A percentile compares a stretch with the other conserved stretches of the same genome.
phyloP scores from a whole-genome alignment of 495 filamentous ascomycete genomes.

The Penicillium desertorum region DNA sequence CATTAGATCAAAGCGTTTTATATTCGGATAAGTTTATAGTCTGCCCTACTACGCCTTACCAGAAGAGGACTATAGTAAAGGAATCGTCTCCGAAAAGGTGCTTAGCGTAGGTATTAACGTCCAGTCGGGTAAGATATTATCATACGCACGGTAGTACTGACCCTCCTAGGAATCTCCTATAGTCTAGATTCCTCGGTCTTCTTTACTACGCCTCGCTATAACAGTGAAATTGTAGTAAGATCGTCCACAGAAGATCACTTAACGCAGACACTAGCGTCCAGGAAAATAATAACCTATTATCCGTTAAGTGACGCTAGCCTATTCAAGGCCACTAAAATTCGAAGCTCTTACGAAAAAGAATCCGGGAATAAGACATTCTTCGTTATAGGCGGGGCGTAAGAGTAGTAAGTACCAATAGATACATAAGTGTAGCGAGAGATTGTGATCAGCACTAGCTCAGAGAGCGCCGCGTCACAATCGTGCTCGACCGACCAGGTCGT shows the following conservation, averaged over 20 bases:
- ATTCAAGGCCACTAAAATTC: slow-evolving; percentile 3
- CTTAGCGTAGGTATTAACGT: not conserved
- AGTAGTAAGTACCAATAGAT: slow-evolving; percentile 2
- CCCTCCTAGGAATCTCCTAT: slow-evolving; percentile 3
- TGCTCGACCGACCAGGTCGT: slow-evolving; percentile 1
- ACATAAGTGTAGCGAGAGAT: not conserved
- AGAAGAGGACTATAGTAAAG: slow-evolving; percentile 1
- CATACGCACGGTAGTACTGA: not conserved
- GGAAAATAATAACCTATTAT: not conserved
- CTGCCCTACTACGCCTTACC: not conserved
- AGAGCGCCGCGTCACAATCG: slow-evolving; percentile 3
- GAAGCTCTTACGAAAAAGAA: slow-evolving; percentile 2
- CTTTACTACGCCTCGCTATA: slow-evolving; percentile 9
- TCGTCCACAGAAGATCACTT: not conserved
- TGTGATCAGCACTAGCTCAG: slow-evolving; percentile 1
- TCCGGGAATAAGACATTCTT: slow-evolving; percentile 1
- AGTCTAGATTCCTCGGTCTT: slow-evolving; percentile 4
- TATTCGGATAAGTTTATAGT: not conserved
- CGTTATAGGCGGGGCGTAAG: slow-evolving; percentile 5
- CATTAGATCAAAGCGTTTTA: slow-evolving; percentile 1
- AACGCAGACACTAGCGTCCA: not conserved
- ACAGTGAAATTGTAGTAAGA: not conserved
- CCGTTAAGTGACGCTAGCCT: slow-evolving; percentile 3
- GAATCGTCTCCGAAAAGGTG: not conserved
- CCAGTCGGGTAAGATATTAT: slow-evolving; percentile 1